Evolutionary conservation across 257 asterid genomes (phyloP).

Genomic region (Scutellaria barbata): DNA sequence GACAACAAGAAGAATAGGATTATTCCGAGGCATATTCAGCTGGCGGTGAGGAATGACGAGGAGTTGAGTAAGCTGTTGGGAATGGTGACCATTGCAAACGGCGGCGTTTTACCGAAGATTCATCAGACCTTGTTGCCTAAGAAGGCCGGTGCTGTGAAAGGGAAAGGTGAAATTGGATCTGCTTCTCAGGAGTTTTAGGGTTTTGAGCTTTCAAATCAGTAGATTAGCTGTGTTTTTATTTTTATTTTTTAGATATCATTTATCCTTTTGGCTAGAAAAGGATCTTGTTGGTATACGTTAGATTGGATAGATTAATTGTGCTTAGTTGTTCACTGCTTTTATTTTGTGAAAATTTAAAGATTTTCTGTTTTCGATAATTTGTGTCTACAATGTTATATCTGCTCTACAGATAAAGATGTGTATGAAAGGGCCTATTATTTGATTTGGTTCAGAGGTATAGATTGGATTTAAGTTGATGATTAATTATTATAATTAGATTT

Average conservation of each 20-base stretch:
- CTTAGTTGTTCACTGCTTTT: not conserved
- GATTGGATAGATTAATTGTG: too few species aligned
- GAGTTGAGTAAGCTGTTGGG: conserved; percentile 60
- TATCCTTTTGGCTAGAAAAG: too few species aligned
- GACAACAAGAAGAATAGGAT: conserved; percentile 70
- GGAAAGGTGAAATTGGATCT: conserved; percentile 51
- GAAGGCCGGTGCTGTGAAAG: conserved; percentile 50
- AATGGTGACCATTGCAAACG: conserved; percentile 61
- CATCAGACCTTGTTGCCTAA: conserved; percentile 54
- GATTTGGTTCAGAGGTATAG: too few species aligned
- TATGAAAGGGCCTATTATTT: too few species aligned
- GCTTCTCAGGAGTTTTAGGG: conserved; percentile 57
- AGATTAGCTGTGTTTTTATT: not conserved
- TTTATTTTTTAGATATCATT: conserved; percentile 13
- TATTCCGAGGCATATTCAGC: conserved; percentile 61
- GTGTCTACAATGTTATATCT: too few species aligned
- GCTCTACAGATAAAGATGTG: too few species aligned
- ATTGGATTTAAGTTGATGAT: too few species aligned
- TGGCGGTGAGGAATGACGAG: conserved; percentile 66
- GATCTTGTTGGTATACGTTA: too few species aligned
- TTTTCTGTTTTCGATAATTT: too few species aligned
- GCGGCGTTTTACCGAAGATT: conserved; percentile 65
- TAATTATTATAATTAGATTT: too few species aligned
- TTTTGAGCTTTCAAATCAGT: not conserved
- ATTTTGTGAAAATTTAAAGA: too few species aligned